A percentile compares a stretch with the other conserved stretches of the same genome.
Conservation (phyloP, 2,329 filamentous ascomycete species). For the Hymenoscyphus salicellus region DNA sequence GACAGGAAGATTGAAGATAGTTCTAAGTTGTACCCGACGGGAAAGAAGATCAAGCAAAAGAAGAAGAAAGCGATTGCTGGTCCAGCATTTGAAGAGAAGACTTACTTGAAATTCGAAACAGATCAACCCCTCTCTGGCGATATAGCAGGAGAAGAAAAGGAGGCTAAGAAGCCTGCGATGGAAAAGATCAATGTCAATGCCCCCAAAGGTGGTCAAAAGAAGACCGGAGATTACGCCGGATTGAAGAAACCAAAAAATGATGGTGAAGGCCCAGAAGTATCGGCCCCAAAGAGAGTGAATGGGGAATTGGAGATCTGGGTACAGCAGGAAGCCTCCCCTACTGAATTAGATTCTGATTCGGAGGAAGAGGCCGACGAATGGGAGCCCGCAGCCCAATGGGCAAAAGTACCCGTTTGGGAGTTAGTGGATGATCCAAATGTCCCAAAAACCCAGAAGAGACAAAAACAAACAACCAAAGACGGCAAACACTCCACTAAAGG, state of each 20-base stretch:
- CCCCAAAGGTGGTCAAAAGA: too few species aligned
- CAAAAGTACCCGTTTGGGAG: slow-evolving; percentile 5
- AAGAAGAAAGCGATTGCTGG: background rate
- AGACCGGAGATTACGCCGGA: too few species aligned
- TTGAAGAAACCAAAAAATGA: background rate
- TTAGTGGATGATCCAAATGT: slow-evolving; percentile 9
- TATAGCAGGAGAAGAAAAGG: too few species aligned
- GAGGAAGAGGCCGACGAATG: background rate
- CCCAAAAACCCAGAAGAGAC: background rate
- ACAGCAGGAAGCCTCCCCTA: background rate
- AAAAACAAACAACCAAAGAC: background rate
- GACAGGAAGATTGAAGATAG: background rate
- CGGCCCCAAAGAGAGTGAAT: too few species aligned
- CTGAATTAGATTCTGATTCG: slow-evolving; percentile 1
- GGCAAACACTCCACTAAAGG: background rate
- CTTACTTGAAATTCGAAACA: background rate
- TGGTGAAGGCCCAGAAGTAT: background rate
- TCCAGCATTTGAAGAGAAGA: background rate
- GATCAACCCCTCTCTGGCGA: background rate
- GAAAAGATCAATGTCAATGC: too few species aligned
- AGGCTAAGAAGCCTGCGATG: too few species aligned
- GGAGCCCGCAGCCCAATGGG: background rate
- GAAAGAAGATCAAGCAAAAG: background rate
- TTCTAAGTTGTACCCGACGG: background rate
- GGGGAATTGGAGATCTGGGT: background rate